Evolutionary conservation across 2,329 filamentous ascomycete species (phyloP).

Genomic region (Orbilia oligospora): DNA sequence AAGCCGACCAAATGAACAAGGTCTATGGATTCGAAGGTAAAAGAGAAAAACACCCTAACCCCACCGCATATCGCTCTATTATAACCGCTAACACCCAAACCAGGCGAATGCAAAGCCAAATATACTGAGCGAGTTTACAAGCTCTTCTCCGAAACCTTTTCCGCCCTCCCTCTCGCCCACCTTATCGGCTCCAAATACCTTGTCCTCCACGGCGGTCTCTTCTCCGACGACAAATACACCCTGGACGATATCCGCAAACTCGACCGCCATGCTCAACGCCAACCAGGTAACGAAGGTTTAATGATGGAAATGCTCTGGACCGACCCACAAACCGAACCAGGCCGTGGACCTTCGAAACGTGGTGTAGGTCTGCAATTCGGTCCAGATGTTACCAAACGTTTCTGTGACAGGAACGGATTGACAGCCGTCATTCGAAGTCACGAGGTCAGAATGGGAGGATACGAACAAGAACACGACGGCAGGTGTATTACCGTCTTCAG

Average conservation of each 20-base stretch:
- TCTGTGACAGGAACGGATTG: conserved; percentile 95
- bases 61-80: background rate
- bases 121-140: conserved; percentile 98
- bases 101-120: conserved; percentile 94
- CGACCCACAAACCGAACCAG: conserved; percentile 87
- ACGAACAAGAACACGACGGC: conserved; percentile 96
- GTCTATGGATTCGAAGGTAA: conserved; percentile 89
- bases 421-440: conserved; percentile 97
- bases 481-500: conserved; percentile 98
- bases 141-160: conserved; percentile 98
- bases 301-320: conserved; percentile 99
- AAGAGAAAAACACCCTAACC: too few relatives aligned
- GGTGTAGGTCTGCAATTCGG: conserved; percentile 97
- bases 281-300: conserved; percentile 90
- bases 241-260: conserved; percentile 95
- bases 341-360: conserved; percentile 93
- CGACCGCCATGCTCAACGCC: conserved; percentile 88
- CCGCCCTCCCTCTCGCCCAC: conserved; percentile 89
- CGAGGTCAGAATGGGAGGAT: conserved; percentile 99
- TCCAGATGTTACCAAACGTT: conserved; percentile 93
- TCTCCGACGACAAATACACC: conserved; percentile 93
- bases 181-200: conserved; percentile 92
- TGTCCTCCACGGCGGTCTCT: conserved; percentile 92
- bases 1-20: conserved; percentile 99
- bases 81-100: background rate